Percentiles rank a stretch among this genome's conserved stretches.
Conservation (phyloP, 164 flowering plant genomes). For the Akebia trifoliata region DNA sequence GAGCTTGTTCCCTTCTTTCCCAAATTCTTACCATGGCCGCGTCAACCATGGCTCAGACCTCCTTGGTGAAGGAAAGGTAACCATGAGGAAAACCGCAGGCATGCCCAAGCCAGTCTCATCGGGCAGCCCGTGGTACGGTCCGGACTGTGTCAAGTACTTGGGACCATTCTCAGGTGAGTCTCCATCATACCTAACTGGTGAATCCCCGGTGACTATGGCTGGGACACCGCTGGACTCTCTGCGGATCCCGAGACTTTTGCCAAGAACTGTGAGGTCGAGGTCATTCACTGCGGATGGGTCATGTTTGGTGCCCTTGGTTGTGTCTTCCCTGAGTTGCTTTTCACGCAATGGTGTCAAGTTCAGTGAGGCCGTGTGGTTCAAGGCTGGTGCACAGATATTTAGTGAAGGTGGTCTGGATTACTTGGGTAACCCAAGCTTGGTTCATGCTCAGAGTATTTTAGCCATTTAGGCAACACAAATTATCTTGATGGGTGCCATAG, state of each 20-base stretch:
- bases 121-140: too few relatives aligned
- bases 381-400: constrained; percentile 37
- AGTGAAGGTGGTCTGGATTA: too few relatives aligned
- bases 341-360: constrained; percentile 31
- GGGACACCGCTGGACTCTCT: constrained; percentile 37
- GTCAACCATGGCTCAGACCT: constrained; percentile 25
- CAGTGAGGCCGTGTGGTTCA: constrained; percentile 38
- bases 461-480: constrained; percentile 32
- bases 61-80: too few relatives aligned
- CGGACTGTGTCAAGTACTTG: too few relatives aligned
- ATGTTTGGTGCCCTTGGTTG: constrained; percentile 37
- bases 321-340: constrained; percentile 33
- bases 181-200: too few relatives aligned
- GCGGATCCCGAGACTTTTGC: too few relatives aligned
- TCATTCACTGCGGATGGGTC: constrained; percentile 35
- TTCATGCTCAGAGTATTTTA: constrained; percentile 34
- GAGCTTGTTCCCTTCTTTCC: not conserved
- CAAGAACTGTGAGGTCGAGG: constrained; percentile 36
- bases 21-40: constrained; percentile 10
- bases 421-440: constrained; percentile 32
- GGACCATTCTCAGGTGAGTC: too few relatives aligned
- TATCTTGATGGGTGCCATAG: too few relatives aligned
- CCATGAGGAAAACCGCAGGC: too few relatives aligned
- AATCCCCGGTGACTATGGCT: too few relatives aligned
- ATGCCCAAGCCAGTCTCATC: too few relatives aligned